Conservation (phyloP, 2,329 filamentous ascomycete species). For the Daldinia sp. region DNA sequence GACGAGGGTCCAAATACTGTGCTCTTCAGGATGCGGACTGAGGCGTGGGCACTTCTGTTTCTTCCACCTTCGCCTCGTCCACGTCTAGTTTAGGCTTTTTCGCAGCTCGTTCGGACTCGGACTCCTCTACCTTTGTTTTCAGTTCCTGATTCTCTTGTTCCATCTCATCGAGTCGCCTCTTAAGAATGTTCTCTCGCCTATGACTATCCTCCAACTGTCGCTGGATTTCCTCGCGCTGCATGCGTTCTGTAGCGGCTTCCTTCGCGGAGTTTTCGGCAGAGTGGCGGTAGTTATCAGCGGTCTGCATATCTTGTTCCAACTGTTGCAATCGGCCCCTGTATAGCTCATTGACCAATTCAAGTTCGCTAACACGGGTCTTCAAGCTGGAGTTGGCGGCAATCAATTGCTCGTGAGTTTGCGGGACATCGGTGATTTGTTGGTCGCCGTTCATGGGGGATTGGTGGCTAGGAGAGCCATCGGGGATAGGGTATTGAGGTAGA, state of each 20-base stretch:
- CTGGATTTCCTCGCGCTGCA: conserved; percentile 60
- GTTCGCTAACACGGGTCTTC: conserved; percentile 94
- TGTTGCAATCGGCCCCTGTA: conserved; percentile 80
- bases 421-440: conserved; percentile 71
- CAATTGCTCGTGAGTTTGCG: conserved; percentile 82
- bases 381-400: conserved; percentile 82
- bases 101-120: conserved; percentile 40
- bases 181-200: conserved; percentile 80
- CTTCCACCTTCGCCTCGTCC: conserved; percentile 26
- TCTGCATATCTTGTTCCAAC: conserved; percentile 78
- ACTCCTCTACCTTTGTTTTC: conserved; percentile 41
- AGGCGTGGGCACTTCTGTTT: conserved; percentile 37
- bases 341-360: conserved; percentile 92
- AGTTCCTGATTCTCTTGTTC: conserved; percentile 62
- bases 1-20: background rate
- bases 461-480: conserved; percentile 62
- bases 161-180: conserved; percentile 81
- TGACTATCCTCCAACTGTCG: conserved; percentile 78
- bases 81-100: conserved; percentile 43
- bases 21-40: conserved; percentile 37
- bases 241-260: conserved; percentile 65
- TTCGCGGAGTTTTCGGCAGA: conserved; percentile 61
- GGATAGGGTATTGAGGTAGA: conserved; percentile 59
- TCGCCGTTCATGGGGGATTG: conserved; percentile 63
- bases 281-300: conserved; percentile 61